A percentile compares a stretch with the other conserved stretches of the same genome.
Conservation (phyloP, 768 basidiomycete species). For the Bullera alba region DNA sequence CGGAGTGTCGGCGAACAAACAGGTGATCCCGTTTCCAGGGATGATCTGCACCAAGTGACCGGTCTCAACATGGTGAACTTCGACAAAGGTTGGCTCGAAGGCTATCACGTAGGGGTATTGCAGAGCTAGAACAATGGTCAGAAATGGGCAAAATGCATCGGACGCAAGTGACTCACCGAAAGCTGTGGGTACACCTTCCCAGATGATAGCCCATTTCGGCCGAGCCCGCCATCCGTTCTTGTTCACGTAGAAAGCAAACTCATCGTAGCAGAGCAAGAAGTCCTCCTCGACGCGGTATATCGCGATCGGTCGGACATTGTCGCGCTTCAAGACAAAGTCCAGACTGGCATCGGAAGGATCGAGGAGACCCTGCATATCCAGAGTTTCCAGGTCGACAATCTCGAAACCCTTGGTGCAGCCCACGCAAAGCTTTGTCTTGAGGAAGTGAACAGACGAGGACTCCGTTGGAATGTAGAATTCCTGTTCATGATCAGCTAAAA, state of each 20-base stretch:
- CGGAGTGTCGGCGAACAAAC: constrained; percentile 89
- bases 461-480: constrained; percentile 99
- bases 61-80: constrained; percentile 90
- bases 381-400: constrained; percentile 91
- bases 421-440: constrained; percentile 94
- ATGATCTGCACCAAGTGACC: constrained; percentile 90
- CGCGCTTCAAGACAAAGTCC: constrained; percentile 85
- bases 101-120: constrained; percentile 95
- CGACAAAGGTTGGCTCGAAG: constrained; percentile 92
- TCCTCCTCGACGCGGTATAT: constrained; percentile 96
- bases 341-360: constrained; percentile 86
- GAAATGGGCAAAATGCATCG: neutral
- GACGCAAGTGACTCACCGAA: constrained; percentile 64
- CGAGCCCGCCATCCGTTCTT: constrained; percentile 87
- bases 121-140: constrained; percentile 56
- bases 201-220: constrained; percentile 87
- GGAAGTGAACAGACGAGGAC: constrained; percentile 90
- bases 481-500: constrained; percentile 49
- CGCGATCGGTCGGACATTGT: constrained; percentile 84
- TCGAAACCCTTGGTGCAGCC: constrained; percentile 97
- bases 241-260: constrained; percentile 98
- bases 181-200: constrained; percentile 89
- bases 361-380: constrained; percentile 92
- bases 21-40: constrained; percentile 79
- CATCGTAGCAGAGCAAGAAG: constrained; percentile 94